Evolutionary conservation across 108 stramenopile genomes (phyloP).

Genomic region (Skeletonema tropicum): DNA sequence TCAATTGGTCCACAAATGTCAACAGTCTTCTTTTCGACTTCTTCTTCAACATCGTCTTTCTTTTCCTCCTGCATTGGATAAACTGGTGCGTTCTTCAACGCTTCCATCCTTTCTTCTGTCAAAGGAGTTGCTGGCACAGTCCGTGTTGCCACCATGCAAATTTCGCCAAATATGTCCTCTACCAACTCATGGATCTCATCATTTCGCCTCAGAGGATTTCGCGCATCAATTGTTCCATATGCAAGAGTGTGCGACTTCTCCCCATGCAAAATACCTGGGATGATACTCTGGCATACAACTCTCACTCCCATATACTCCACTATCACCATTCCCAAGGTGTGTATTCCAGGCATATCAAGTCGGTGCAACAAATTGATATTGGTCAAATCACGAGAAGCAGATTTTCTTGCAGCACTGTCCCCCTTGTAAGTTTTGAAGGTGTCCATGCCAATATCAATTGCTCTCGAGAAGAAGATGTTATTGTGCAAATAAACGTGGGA

Average conservation of each 20-base stretch:
- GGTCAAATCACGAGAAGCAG: constrained; percentile 69
- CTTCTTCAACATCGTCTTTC: constrained; percentile 27
- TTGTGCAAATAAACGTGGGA: constrained; percentile 96
- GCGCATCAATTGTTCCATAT: constrained; percentile 91
- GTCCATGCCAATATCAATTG: constrained; percentile 82
- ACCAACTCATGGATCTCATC: constrained; percentile 83
- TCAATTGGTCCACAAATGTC: constrained; percentile 84
- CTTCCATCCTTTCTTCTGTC: constrained; percentile 58
- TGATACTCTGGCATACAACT: constrained; percentile 87
- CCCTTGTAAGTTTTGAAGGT: constrained; percentile 82
- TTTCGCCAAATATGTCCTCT: constrained; percentile 67
- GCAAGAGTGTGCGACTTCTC: constrained; percentile 87
- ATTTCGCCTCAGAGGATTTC: constrained; percentile 66
- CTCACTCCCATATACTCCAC: constrained; percentile 90
- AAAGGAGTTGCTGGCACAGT: constrained; percentile 58
- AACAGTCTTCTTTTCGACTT: constrained; percentile 49
- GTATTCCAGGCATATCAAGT: constrained; percentile 67
- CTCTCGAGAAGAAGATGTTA: constrained; percentile 95
- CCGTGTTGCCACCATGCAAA: constrained; percentile 71
- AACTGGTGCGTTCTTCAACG: constrained; percentile 51
- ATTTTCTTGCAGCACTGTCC: constrained; percentile 72
- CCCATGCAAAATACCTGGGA: constrained; percentile 88
- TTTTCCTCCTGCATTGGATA: constrained; percentile 38
- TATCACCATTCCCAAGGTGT: constrained; percentile 92
- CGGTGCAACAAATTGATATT: constrained; percentile 71